Evolutionary conservation across 2,329 filamentous ascomycete species (phyloP).

Genomic region (Cladosporium halotolerans): DNA sequence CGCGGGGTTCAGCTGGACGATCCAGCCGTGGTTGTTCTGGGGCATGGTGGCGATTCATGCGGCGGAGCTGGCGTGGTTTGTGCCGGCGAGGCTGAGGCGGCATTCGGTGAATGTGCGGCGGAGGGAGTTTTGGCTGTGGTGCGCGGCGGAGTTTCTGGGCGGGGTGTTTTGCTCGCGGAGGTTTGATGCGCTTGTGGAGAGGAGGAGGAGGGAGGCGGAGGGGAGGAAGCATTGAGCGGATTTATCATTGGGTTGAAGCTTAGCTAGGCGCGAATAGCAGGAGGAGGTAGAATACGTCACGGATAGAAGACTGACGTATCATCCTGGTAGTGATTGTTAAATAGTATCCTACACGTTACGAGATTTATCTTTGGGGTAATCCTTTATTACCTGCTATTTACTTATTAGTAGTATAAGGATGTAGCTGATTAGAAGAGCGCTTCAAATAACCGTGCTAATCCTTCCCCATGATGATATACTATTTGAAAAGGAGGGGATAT

Average conservation of each 20-base stretch:
- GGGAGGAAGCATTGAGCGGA: constrained; percentile 34
- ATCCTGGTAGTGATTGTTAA: too few species aligned
- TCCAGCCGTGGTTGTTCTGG: constrained; percentile 54
- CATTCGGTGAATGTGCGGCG: constrained; percentile 48
- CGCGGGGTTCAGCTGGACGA: constrained; percentile 49
- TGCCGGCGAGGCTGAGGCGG: constrained; percentile 39
- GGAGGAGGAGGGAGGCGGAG: constrained; percentile 34
- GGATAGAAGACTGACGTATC: too few species aligned
- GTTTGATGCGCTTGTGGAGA: constrained; percentile 39
- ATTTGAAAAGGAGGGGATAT: too few species aligned
- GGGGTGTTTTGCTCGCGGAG: constrained; percentile 45
- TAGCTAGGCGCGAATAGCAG: too few species aligned
- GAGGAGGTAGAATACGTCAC: too few species aligned
- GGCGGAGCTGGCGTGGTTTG: constrained; percentile 52
- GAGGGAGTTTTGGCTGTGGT: constrained; percentile 49
- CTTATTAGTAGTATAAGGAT: too few species aligned
- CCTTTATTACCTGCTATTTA: too few species aligned
- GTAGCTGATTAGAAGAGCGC: too few species aligned
- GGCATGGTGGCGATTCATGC: constrained; percentile 60
- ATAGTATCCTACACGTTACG: too few species aligned
- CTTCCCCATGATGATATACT: too few species aligned
- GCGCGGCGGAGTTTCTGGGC: constrained; percentile 47
- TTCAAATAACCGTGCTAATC: too few species aligned
- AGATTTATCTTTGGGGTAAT: too few species aligned
- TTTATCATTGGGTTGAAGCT: background rate